Base-by-base conservation (phyloP, 2,329 filamentous ascomycete species). In the Dactylonectria macrodidyma region DNA sequence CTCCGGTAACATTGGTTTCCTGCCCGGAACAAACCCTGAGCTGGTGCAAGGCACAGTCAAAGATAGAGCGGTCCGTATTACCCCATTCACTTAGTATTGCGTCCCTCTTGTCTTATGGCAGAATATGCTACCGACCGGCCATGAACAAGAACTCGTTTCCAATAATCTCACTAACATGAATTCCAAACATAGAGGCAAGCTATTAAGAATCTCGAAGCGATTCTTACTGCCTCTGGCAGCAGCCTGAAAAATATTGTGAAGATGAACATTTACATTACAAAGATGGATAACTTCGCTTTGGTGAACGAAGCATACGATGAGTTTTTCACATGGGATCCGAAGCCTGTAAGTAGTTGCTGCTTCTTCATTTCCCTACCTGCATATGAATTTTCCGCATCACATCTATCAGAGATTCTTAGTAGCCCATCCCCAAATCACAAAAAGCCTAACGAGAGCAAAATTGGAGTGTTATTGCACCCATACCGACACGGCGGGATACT, bases 181-280 rank as follows among this genome's bases (percentile, higher is more conserved):
- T 41, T 41, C 38, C 6, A 4, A 14, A 12, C 38, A 5, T 2
- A 66, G 63, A 61, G 78, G 66, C 87, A 87, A 84, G 84, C 84
- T 56, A 84, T 92, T 68, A 84, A 84, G 70, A 92, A 92, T 78
- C 82, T 92, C 16, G 76, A 82, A 11, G 84, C 84, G 2, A 84
- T 92, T 6, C 88, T 93, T 22, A 83, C 88, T 70, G 90, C 86
- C 9, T 88, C 89, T 0, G 90, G 90, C 1, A 88, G 86, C 59
- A 84, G 82, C 65, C 81, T 92, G 44, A 82, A 86, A 34, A 90
- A 91, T 63, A 86, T 89, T 0, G 86, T 93, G 77, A 92, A 93
- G 79, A 86, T 91, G 68, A 92, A 92, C 73, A 83, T 92, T 30
- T 93, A 90, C 76, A 77, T 93, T 22, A 88, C 87, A 1, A 85